Evolutionary conservation across 208 protist genomes (phyloP).

Genomic region (Trypanosoma platydactyli): DNA sequence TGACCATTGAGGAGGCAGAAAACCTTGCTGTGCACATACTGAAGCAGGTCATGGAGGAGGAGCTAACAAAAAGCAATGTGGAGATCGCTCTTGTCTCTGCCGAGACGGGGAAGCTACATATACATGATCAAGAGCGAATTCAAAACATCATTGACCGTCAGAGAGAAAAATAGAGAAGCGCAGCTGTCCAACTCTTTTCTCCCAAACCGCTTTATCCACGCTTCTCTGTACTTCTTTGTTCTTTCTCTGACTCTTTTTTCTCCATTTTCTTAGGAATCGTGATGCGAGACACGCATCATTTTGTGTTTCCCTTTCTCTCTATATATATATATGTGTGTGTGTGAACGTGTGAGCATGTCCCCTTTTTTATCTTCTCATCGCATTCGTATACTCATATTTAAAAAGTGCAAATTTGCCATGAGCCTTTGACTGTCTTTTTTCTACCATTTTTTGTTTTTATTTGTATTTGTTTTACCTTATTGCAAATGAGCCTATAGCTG

Average conservation of each 20-base stretch:
- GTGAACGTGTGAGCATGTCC: constrained; percentile 1
- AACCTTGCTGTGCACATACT: constrained; percentile 95
- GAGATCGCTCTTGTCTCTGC: constrained; percentile 94
- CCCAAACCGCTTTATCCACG: too few relatives aligned
- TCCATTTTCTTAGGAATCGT: constrained; percentile 7
- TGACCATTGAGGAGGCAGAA: constrained; percentile 97
- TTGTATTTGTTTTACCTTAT: constrained; percentile 1
- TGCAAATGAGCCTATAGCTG: not conserved
- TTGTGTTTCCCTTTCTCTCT: too few relatives aligned
- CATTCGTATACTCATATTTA: not conserved
- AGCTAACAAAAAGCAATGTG: constrained; percentile 96
- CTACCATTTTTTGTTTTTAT: constrained; percentile 6
- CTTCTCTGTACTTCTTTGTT: constrained; percentile 1
- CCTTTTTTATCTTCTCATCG: not conserved
- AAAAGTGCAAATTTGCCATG: constrained; percentile 3
- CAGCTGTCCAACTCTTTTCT: too few relatives aligned
- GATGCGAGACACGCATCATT: not conserved
- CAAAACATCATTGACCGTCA: constrained; percentile 88
- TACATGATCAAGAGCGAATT: constrained; percentile 90
- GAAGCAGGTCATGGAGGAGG: constrained; percentile 99
- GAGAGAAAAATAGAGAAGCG: constrained; percentile 28
- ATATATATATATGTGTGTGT: too few relatives aligned
- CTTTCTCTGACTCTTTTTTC: constrained; percentile 13
- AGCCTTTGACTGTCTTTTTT: constrained; percentile 20
- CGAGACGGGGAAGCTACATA: constrained; percentile 81